Percentiles rank a stretch among this genome's conserved stretches.
Conservation (phyloP, 139 green algal genomes). For the Spirogloea muscicola region DNA sequence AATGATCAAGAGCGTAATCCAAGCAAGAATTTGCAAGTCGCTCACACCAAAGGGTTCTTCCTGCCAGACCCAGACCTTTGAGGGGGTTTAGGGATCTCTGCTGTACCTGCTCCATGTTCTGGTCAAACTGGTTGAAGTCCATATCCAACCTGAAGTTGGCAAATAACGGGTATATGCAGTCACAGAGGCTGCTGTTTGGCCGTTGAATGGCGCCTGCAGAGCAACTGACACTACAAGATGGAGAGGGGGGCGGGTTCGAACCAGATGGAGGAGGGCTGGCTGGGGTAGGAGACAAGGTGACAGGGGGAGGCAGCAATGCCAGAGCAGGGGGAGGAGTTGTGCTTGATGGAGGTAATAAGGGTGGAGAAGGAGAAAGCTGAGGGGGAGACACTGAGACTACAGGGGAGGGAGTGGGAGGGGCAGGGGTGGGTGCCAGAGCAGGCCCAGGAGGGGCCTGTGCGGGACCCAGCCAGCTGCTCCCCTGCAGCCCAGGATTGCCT, state of each 20-base stretch:
- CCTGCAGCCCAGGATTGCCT: no score
- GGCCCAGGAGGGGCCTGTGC: no score
- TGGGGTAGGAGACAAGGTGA: neutral
- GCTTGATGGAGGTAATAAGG: neutral
- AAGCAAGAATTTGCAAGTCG: neutral
- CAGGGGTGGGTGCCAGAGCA: no score
- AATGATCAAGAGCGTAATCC: neutral
- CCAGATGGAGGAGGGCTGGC: neutral
- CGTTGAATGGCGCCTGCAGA: neutral
- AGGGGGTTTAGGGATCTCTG: no score
- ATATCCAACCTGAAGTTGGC: neutral
- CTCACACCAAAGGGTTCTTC: no score
- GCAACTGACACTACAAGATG: neutral
- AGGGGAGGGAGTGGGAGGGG: no score
- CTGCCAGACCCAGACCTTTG: no score
- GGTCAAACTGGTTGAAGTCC: neutral
- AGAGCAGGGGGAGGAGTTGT: neutral
- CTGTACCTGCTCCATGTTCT: neutral
- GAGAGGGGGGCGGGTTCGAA: neutral
- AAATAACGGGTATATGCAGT: conserved; percentile 3
- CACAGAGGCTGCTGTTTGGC: neutral
- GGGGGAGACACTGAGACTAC: neutral
- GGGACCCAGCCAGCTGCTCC: no score
- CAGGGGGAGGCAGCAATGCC: neutral
- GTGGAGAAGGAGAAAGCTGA: neutral